phyloP scores from a whole-genome alignment of 192 early-diverging fungal species.

The Radiomyces spectabilis region DNA sequence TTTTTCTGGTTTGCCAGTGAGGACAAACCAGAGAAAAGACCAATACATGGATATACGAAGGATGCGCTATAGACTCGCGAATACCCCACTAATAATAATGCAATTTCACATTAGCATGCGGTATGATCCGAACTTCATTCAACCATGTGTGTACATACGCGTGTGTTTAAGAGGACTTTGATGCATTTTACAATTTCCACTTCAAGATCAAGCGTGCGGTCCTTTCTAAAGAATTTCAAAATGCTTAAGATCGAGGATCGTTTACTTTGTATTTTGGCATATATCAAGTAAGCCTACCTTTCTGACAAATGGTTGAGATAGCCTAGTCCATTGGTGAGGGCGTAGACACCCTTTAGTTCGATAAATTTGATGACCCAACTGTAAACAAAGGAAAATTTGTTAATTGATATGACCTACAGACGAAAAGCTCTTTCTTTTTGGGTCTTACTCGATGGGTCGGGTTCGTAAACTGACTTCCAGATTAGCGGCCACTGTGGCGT shows the following conservation, averaged over 20 bases:
- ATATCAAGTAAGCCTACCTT: conserved; percentile 32
- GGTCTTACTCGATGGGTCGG: conserved; percentile 40
- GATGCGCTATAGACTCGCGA: conserved; percentile 59
- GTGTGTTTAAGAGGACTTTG: conserved; percentile 65
- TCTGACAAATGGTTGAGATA: conserved; percentile 40
- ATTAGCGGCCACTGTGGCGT: conserved; percentile 33
- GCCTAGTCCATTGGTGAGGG: conserved; percentile 55
- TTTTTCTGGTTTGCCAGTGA: conserved; percentile 59
- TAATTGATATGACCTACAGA: not conserved
- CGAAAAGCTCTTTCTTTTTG: not conserved
- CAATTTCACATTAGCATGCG: not conserved
- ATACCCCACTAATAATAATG: conserved; percentile 55
- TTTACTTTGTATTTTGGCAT: not conserved
- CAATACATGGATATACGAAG: conserved; percentile 62
- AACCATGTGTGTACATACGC: conserved; percentile 7
- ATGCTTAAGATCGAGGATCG: not conserved
- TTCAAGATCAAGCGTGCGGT: conserved; percentile 60
- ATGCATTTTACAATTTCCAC: conserved; percentile 74
- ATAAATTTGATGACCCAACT: conserved; percentile 76
- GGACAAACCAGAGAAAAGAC: conserved; percentile 73
- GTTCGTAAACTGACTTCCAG: conserved; percentile 50
- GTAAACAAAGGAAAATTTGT: not conserved
- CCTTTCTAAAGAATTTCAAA: conserved; percentile 31
- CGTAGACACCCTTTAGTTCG: conserved; percentile 62
- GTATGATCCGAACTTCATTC: no score